Evolutionary conservation across 768 basidiomycete species (phyloP).

Genomic region (Suillus bovinus): DNA sequence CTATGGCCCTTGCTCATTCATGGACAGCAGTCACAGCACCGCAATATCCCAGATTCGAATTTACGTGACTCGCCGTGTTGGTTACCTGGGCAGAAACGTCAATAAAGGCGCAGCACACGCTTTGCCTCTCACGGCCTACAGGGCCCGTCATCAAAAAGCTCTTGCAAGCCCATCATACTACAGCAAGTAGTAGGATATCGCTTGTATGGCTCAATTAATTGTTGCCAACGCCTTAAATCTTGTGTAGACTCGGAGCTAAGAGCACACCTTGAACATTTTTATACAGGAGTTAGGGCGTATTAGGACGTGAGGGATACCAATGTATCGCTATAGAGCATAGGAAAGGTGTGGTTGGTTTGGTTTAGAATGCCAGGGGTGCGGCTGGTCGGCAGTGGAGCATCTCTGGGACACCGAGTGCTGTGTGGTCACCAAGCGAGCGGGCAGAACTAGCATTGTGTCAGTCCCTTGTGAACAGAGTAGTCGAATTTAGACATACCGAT

Average conservation of each 20-base stretch:
- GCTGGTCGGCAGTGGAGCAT: not conserved
- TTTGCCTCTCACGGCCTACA: not conserved
- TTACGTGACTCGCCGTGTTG: too few species aligned
- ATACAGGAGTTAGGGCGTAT: not conserved
- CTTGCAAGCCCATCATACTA: not conserved
- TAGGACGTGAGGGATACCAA: not conserved
- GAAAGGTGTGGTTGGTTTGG: not conserved
- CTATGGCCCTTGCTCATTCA: too few species aligned
- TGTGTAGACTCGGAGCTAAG: not conserved
- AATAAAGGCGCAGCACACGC: too few species aligned
- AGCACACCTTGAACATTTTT: not conserved
- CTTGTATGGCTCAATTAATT: not conserved
- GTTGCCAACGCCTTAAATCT: not conserved
- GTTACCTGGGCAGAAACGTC: too few species aligned
- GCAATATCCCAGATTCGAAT: too few species aligned
- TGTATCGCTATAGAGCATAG: not conserved
- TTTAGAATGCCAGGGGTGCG: not conserved
- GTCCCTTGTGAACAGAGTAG: not conserved
- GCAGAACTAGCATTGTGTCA: not conserved
- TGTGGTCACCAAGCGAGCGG: not conserved
- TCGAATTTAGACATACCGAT: not conserved
- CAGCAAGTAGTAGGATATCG: not conserved
- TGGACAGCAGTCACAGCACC: too few species aligned
- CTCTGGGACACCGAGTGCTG: not conserved
- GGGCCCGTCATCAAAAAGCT: not conserved